These are phyloP conservation scores for Sporothrix inflata DNA, from an alignment of 2,329 filamentous ascomycete species.

Conservation along the genomic window DNA sequence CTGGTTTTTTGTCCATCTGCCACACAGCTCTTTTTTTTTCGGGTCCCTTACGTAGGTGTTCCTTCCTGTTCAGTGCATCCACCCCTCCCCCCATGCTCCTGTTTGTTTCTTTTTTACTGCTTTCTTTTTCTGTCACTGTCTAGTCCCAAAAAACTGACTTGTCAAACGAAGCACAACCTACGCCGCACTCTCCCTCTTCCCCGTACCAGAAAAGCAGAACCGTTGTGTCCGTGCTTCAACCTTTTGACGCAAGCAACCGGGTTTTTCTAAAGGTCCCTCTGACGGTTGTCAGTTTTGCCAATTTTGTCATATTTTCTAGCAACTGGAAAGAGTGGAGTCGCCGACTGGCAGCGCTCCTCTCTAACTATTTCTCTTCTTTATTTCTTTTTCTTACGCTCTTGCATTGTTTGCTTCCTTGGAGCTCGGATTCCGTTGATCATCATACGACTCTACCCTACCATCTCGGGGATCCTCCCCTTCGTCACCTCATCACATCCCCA, in stretches of 20 bases:
- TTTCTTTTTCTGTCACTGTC: not conserved
- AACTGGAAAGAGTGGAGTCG: no score
- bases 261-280: no score
- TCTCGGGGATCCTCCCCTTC: not conserved
- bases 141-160: slow-evolving; percentile 8
- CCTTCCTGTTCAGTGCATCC: not conserved
- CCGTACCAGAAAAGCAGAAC: not conserved
- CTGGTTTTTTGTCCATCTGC: not conserved
- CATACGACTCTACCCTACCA: slow-evolving; percentile 18
- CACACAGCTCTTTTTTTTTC: not conserved
- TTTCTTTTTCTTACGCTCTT: not conserved
- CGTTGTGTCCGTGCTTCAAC: not conserved
- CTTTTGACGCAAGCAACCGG: no score
- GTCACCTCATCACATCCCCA: not conserved
- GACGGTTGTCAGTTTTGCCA: no score
- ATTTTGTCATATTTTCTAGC: no score
- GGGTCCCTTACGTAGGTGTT: not conserved
- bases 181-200: not conserved
- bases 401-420: not conserved
- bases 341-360: not conserved
- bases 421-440: not conserved
- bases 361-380: not conserved
- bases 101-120: not conserved
- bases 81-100: not conserved
- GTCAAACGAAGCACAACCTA: slow-evolving; percentile 17